Conservation (phyloP, 345 rosid genomes). For the Punica granatum region DNA sequence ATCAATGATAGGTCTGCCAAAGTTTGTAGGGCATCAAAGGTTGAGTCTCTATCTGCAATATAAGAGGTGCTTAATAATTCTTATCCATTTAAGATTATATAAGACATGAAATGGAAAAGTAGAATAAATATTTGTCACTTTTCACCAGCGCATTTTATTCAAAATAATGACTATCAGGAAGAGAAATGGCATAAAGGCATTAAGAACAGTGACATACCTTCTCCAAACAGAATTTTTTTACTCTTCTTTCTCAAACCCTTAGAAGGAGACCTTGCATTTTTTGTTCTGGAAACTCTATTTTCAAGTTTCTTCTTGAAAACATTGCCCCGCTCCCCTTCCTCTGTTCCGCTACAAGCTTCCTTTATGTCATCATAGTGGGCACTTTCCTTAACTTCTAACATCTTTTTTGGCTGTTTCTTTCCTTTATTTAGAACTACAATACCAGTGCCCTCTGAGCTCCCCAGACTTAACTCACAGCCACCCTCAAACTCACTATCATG, state of each 20-base stretch:
- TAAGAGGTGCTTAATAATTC: neutral
- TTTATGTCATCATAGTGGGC: constrained; percentile 44
- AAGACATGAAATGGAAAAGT: neutral
- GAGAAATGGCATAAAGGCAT: constrained; percentile 10
- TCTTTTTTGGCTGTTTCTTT: constrained; percentile 21
- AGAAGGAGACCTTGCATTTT: constrained; percentile 25
- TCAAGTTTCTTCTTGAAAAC: constrained; percentile 29
- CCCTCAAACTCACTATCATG: constrained; percentile 26
- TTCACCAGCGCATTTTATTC: neutral
- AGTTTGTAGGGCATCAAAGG: constrained; percentile 71
- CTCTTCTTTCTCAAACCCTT: constrained; percentile 42
- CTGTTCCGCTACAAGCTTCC: constrained; percentile 84
- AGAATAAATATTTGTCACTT: neutral
- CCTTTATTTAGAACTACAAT: constrained; percentile 51
- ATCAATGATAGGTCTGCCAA: constrained; percentile 69
- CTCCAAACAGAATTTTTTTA: constrained; percentile 48
- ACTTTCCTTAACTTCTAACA: constrained; percentile 39
- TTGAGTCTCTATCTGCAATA: constrained; percentile 44
- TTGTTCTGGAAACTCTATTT: constrained; percentile 28
- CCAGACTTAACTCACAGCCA: constrained; percentile 30
- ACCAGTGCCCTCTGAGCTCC: constrained; percentile 54
- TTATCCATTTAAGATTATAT: neutral
- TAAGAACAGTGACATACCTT: no score
- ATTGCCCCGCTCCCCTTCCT: constrained; percentile 46
- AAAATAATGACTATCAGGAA: neutral